Base-by-base conservation (phyloP, 2,329 filamentous ascomycete genomes). In the Lecanicillium sp. region DNA sequence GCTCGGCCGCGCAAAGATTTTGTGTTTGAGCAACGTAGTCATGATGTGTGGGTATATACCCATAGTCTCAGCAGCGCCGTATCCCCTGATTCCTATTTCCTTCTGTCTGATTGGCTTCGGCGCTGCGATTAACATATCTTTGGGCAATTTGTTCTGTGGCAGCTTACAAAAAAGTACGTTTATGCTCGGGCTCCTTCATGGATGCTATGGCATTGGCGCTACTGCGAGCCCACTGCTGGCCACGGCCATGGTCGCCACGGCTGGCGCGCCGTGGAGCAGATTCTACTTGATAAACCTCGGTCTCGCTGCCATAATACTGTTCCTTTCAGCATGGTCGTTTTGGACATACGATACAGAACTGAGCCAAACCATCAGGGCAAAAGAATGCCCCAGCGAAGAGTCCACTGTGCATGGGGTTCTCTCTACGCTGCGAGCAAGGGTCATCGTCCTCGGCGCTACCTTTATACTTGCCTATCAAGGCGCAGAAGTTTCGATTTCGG, bases 391-490 rank as follows among this genome's bases (percentile, higher is more conserved):
- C 67, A 18, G 48, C 58, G 8, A 63, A 61, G 34, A 68, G n/a
- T n/a, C n/a, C n/a, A n/a, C n/a, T n/a, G n/a, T n/a, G n/a, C n/a
- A n/a, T n/a, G n/a, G n/a, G n/a, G n/a, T 74, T 66, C 50, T 71
- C 36, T 46, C 71, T 51, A 64, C 65, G 44, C 56, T 72, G 55
- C 60, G 66, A 59, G 50, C 68, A 64, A 55, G 74, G 22, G 70
- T 79, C 4, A 85, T 88, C 0, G 59, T 92, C 2, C 68, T 90
- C 0, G 84, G 85, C 3, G 81, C 85, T 0, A 57, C 87, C 11
- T 92, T 92, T 65, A 84, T 90, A 57, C 92, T 94, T 57, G 77
- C 80, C 17, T 92, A 94, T 57, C 85, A 92, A 59, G 87, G 86
- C 25, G 82, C 83, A 20, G 86, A 92, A 60, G 86, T 92, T 13